Evolutionary conservation across 2,329 filamentous ascomycete species (phyloP), one percentile per base, ranked within the genome.

Genomic region (Endoconidiophora laricicola): DNA sequence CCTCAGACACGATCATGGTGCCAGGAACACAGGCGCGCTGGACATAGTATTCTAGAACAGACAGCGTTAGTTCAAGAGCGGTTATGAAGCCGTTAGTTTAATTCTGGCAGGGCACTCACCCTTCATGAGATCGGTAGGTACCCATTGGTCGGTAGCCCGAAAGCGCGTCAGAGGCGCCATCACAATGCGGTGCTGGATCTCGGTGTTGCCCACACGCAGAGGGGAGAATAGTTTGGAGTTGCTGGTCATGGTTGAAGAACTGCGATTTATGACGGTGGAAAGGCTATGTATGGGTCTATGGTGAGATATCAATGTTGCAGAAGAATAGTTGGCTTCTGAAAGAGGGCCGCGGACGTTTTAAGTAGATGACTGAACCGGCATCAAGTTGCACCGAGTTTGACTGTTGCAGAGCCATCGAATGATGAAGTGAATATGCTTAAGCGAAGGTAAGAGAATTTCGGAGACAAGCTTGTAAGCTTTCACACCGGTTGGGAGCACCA

Each of bases 131-230:
- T 57, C 39, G 0, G 53, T 56, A 0, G 61, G 59, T 0, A 61
- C 50, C 2, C 56, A 58, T n/a, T 63, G 55, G 50, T 72, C 62
- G 49, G 66, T 64, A 46, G 65, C 65, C 47, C 73, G 71, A 58
- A 66, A 68, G 16, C 73, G 69, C n/a, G 74, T 78, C 50, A 81
- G 61, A 2, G 76, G 75, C 0, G 75, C 70, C 65, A 80, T 69
- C 39, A 67, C 69, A 37, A 80, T 57, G 3, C 69, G 63, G 55
- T 71, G 66, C 51, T 66, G 57, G 39, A 71, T 58, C 38, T 60
- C 53, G 14, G 60, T 48, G 14, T 61, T 61, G 54, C 70, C 69
- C 2, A 71, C 55, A 50, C 61, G 63, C 44, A 71, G 54, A 2
- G 69, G 67, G 36, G 62, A 58, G 58, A 72, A 72, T 16, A 72